Evolutionary conservation across 202 grass and related monocot genomes (phyloP).

Genomic region (Bolboschoenoplectus hybrid): DNA sequence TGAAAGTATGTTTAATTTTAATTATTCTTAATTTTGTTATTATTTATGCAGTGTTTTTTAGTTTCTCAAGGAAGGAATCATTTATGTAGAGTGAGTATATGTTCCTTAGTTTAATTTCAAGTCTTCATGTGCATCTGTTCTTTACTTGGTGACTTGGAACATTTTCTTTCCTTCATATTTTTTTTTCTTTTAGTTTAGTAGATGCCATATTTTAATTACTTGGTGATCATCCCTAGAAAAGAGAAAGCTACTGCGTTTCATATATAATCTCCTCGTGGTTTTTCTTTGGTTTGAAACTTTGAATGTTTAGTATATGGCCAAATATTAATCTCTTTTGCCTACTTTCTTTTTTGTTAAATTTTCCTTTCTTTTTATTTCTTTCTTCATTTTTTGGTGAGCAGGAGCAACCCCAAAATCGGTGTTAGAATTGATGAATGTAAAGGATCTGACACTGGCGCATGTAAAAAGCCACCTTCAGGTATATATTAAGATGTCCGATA

Average conservation of each 20-base stretch:
- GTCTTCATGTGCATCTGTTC: background rate
- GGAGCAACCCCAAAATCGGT: slow-evolving; percentile 97
- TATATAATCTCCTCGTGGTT: background rate
- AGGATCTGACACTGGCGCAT: slow-evolving; percentile 95
- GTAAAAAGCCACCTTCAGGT: slow-evolving; percentile 96
- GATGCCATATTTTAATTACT: background rate
- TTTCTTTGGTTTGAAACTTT: background rate
- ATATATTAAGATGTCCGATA: slow-evolving; percentile 18
- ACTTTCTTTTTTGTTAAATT: slow-evolving; percentile 25
- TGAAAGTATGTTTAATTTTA: slow-evolving; percentile 64
- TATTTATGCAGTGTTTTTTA: background rate
- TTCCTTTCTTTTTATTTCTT: background rate
- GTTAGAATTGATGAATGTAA: slow-evolving; percentile 96
- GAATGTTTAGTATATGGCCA: background rate
- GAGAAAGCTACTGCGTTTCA: background rate
- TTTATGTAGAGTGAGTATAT: background rate
- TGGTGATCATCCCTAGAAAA: background rate
- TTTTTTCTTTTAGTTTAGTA: background rate
- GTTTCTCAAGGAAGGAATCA: background rate
- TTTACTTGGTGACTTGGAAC: background rate
- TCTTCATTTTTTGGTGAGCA: slow-evolving; percentile 44
- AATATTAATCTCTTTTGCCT: background rate
- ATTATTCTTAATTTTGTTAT: background rate
- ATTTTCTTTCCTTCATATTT: background rate
- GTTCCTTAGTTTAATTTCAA: background rate